Base-by-base conservation (phyloP, 2,329 filamentous ascomycete genomes). In the Malbranchea zuffiana region DNA sequence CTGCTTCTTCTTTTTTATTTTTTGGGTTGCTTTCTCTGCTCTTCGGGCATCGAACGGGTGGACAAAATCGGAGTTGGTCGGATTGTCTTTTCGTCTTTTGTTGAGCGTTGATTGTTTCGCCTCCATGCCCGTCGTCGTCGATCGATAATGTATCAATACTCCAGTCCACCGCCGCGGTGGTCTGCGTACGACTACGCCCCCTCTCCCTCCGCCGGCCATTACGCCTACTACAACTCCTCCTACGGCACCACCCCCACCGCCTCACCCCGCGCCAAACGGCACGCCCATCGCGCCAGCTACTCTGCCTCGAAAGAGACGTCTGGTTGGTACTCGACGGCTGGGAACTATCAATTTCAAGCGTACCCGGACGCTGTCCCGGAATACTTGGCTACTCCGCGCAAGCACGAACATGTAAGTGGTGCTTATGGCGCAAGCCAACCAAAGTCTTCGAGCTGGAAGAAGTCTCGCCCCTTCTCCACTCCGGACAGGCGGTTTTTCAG, bases 331-430 rank as follows among this genome's bases (percentile, higher is more conserved):
- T 62, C 55, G 37, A 16, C 32, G 10, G 56, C 49, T 24, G 21
- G 34, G 13, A 18, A 35, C 10, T 36, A 33, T 21, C 32, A 18
- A n/a, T 44, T 37, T 51, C 67, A 45, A 61, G 55, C 57, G 40
- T 68, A 65, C 51, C 65, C 69, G 49, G 62, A 69, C 32, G 43
- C 56, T 35, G 58, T 57, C 49, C 60, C 61, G 52, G 58, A 68
- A 57, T 59, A 71, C 66, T 57, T 66, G 63, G 57, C 67, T 44
- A 62, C 63, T 61, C 65, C 70, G 61, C 62, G 58, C 54, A 65
- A 64, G 56, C 67, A 71, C 59, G 72, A 78, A 62, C 70, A 73
- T 77, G 75, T 78, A 77, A 78, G 75, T 78, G 69, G 67, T 68
- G 69, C 64, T 62, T 59, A 55, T 54, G 59, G 59, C 55, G 59